phyloP scores from a whole-genome alignment of 768 basidiomycete species.

The Pisolithus sp. region DNA sequence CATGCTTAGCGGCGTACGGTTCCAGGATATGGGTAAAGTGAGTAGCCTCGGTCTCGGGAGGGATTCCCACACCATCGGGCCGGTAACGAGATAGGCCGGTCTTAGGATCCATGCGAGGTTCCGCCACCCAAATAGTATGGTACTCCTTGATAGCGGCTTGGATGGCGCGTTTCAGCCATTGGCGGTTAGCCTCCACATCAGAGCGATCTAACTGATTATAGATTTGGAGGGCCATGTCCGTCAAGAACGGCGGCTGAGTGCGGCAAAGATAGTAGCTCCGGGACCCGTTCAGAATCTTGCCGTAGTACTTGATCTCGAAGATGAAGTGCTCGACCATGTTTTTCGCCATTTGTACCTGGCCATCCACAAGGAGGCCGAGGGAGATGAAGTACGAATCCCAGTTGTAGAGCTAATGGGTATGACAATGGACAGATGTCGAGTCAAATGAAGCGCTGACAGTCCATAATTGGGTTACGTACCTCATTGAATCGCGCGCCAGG shows the following conservation, averaged over 20 bases:
- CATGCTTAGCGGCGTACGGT: conserved; percentile 88
- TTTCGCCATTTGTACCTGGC: conserved; percentile 89
- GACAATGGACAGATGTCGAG: conserved; percentile 3
- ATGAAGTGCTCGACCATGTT: conserved; percentile 99
- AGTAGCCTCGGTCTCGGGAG: conserved; percentile 96
- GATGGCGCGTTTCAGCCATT: conserved; percentile 93
- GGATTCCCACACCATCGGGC: conserved; percentile 91
- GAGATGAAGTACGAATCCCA: conserved; percentile 96
- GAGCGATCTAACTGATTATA: conserved; percentile 92
- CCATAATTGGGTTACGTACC: conserved; percentile 37
- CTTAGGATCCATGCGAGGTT: conserved; percentile 90
- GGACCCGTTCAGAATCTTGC: conserved; percentile 94
- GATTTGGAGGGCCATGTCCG: conserved; percentile 97
- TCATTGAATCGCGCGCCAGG: conserved; percentile 94
- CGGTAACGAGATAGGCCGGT: conserved; percentile 93
- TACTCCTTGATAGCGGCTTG: conserved; percentile 99
- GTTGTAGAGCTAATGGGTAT: conserved; percentile 67
- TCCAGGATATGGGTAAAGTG: conserved; percentile 98
- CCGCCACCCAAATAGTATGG: conserved; percentile 94
- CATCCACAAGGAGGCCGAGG: conserved; percentile 91
- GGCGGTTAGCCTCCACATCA: conserved; percentile 67
- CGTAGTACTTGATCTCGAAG: conserved; percentile 97
- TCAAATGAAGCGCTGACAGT: not conserved
- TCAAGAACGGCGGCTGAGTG: conserved; percentile 96
- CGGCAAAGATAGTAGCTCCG: conserved; percentile 93